Base-by-base conservation (phyloP, 768 basidiomycete genomes). In the Suillus tomentosus region DNA sequence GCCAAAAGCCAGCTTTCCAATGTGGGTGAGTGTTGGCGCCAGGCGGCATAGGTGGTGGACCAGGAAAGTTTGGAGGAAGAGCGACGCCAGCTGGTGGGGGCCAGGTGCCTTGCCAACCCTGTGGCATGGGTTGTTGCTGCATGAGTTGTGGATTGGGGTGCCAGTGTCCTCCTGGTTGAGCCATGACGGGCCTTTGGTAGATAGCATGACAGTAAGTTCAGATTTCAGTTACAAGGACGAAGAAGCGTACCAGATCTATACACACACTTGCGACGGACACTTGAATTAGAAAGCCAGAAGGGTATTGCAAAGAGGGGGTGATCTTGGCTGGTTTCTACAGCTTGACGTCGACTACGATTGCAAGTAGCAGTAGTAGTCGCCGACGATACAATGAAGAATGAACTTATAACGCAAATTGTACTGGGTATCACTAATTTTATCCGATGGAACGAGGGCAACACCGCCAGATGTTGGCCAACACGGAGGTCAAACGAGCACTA, bases 1-100 rank as follows among this genome's bases (percentile, higher is more conserved):
- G 78, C 86, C 86, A 87, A 51, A 65, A 75, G 15, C 86, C 86
- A 6, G 79, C 77, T 37, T 82, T 79, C 86, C 86, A 87, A n/a
- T 65, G 56, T 3, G 72, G 66, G 62, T 81, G 79, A 1, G 78
- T 76, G 62, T 80, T 81, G 5, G 83, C 71, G 40, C 84, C 82
- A 6, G 80, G 66, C 6, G 88, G 87, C 17, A 81, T 77, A 17
- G 88, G 88, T n/a, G 88, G 86, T 9, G 84, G 82, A 5, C 76
- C 77, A 43, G 79, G 77, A 62, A 74, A 80, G 36, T 72, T 72
- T 15, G 75, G 71, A 15, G 79, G 79, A 47, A 78, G 71, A 11
- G 66, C 50, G 7, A 71, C 68, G 15, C 72, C 70, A 17, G 61
- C 59, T 3, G 72, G 64, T 5, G 79, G 77, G 0, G 79, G 78